These are phyloP conservation scores for Xylaria hypoxylon DNA, from an alignment of 2,329 filamentous ascomycete genomes.

Conservation along the genomic window DNA sequence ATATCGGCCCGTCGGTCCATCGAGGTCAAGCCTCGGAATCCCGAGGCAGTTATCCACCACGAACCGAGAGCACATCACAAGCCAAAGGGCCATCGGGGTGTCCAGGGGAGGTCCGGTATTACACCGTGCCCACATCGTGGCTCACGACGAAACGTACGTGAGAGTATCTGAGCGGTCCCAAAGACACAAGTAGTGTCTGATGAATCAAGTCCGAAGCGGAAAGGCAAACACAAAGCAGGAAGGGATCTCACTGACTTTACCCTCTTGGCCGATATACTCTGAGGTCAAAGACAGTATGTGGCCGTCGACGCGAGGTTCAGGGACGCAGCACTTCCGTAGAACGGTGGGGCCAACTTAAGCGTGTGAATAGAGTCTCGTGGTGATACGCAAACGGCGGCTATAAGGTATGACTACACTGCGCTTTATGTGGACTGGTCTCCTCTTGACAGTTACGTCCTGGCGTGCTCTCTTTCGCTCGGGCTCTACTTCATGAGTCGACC, in stretches of 20 bases:
- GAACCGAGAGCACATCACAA: slow-evolving; percentile 31
- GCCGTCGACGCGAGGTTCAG: slow-evolving; percentile 31
- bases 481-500: slow-evolving; percentile 29
- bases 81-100: slow-evolving; percentile 18
- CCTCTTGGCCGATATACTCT: slow-evolving; percentile 27
- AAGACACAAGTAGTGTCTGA: not conserved
- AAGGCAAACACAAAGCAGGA: slow-evolving; percentile 31
- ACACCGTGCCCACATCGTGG: slow-evolving; percentile 22
- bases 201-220: slow-evolving; percentile 18
- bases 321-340: slow-evolving; percentile 23
- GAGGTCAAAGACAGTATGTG: slow-evolving; percentile 21
- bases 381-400: slow-evolving; percentile 21
- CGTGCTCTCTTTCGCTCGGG: slow-evolving; percentile 31
- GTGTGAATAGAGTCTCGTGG: slow-evolving; percentile 32
- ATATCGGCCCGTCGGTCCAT: slow-evolving; percentile 24
- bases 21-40: slow-evolving; percentile 5
- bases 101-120: slow-evolving; percentile 26
- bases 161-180: slow-evolving; percentile 28
- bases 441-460: slow-evolving; percentile 31
- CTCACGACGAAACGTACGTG: slow-evolving; percentile 13
- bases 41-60: slow-evolving; percentile 26
- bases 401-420: slow-evolving; percentile 30
- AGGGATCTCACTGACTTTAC: slow-evolving; percentile 32
- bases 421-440: slow-evolving; percentile 23
- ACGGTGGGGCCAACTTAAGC: slow-evolving; percentile 12